phyloP scores from a whole-genome alignment of 2,329 filamentous ascomycete genomes.

The Beauveria brongniartii region DNA sequence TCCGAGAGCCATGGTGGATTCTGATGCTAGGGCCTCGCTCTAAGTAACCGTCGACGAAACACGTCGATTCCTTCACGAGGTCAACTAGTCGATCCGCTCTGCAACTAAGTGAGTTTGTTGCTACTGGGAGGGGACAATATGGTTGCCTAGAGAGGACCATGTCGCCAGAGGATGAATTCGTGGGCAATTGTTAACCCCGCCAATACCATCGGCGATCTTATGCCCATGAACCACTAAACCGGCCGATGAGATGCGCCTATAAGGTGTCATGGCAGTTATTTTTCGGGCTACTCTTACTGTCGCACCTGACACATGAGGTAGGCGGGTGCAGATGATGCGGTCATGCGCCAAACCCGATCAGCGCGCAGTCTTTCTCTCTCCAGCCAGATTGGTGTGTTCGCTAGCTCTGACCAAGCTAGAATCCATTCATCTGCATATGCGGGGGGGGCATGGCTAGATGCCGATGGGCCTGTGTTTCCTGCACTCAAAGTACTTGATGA shows the following conservation, averaged over 20 bases:
- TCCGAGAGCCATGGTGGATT: background rate
- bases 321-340: background rate
- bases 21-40: background rate
- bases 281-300: too few species aligned
- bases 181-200: too few species aligned
- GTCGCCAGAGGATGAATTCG: background rate
- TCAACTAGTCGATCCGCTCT: background rate
- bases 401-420: background rate
- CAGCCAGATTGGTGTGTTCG: background rate
- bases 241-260: too few species aligned
- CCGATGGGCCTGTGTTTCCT: background rate
- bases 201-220: too few species aligned
- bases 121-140: background rate
- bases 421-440: background rate
- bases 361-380: background rate
- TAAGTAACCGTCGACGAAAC: background rate
- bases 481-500: too few species aligned
- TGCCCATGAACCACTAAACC: too few species aligned
- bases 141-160: background rate
- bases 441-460: background rate
- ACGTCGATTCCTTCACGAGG: background rate
- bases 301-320: too few species aligned
- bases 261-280: too few species aligned
- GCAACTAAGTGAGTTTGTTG: background rate
- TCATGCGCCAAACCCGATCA: background rate